Evolutionary conservation across 441 rosid species (phyloP).

Genomic region (Breynia disticha): DNA sequence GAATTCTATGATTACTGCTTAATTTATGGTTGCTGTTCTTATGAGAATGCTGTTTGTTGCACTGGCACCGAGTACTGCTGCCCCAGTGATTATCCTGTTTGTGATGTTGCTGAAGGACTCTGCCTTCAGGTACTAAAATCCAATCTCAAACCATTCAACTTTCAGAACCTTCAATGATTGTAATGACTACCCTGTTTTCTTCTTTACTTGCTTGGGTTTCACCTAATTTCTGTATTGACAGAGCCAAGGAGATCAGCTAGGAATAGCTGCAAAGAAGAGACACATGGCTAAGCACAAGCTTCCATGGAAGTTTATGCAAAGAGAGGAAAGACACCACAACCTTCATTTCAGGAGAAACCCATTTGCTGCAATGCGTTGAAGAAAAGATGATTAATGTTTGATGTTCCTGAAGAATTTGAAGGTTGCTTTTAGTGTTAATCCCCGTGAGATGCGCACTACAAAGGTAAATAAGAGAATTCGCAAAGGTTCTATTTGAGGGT

Average conservation of each 20-base stretch:
- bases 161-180: too few species aligned
- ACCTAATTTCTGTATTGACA: constrained; percentile 6
- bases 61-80: constrained; percentile 41
- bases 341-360: constrained; percentile 48
- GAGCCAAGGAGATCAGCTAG: constrained; percentile 40
- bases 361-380: constrained; percentile 34
- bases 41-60: constrained; percentile 56
- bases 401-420: too few species aligned
- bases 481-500: too few species aligned
- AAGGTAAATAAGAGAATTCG: too few species aligned
- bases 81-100: constrained; percentile 57
- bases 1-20: constrained; percentile 36
- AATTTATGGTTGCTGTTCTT: constrained; percentile 51
- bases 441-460: too few species aligned
- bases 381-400: not conserved
- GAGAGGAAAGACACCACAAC: constrained; percentile 18
- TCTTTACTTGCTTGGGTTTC: too few species aligned
- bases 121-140: constrained; percentile 41
- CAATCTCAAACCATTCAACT: too few species aligned
- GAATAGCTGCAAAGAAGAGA: constrained; percentile 43
- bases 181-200: too few species aligned
- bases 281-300: constrained; percentile 52
- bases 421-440: too few species aligned
- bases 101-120: constrained; percentile 46
- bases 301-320: constrained; percentile 40